phyloP scores from a whole-genome alignment of 257 asterid species.

The Gardenia jasminoides region DNA sequence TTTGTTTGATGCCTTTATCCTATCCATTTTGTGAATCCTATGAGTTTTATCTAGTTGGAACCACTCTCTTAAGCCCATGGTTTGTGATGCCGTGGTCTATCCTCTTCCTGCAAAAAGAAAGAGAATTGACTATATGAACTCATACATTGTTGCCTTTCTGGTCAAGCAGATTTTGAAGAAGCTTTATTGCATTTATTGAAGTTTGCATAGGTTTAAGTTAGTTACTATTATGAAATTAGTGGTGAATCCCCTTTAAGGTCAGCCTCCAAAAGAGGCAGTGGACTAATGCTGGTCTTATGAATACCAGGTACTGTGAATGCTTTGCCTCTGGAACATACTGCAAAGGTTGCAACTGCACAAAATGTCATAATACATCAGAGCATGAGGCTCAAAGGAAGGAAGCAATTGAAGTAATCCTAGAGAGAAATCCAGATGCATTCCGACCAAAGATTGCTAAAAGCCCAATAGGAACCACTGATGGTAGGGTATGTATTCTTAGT shows the following conservation, averaged over 20 bases:
- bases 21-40: background rate
- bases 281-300: background rate
- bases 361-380: constrained; percentile 51
- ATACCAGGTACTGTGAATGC: constrained; percentile 74
- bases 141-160: background rate
- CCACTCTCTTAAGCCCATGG: background rate
- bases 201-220: background rate
- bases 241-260: background rate
- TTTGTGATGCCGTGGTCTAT: background rate
- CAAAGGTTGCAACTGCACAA: constrained; percentile 63
- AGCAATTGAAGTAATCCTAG: constrained; percentile 43
- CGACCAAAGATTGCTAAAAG: constrained; percentile 59
- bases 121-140: background rate
- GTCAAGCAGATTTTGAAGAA: background rate
- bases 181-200: background rate
- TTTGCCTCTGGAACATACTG: constrained; percentile 66
- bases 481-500: constrained; percentile 46
- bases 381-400: constrained; percentile 50
- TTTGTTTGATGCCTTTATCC: too few relatives aligned
- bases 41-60: background rate
- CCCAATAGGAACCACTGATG: constrained; percentile 43
- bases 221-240: background rate
- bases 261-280: constrained; percentile 3
- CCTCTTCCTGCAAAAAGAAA: background rate
- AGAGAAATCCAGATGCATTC: constrained; percentile 68